These are phyloP conservation scores for Boletus rubescentipes DNA, from an alignment of 768 basidiomycete genomes.

Conservation along the genomic window DNA sequence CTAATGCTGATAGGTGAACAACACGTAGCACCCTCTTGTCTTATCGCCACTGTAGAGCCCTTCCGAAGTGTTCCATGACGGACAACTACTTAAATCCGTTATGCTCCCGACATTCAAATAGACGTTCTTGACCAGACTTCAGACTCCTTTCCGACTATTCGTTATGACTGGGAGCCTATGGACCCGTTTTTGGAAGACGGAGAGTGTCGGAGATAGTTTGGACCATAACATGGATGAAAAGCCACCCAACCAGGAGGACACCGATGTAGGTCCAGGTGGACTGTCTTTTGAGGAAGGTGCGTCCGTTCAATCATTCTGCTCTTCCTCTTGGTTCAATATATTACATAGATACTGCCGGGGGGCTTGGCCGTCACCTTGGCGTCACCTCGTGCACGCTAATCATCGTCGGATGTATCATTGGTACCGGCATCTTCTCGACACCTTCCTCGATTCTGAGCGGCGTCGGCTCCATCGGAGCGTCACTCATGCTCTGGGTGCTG, in stretches of 20 bases:
- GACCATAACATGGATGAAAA: neutral
- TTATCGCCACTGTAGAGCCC: neutral
- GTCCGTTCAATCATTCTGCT: neutral
- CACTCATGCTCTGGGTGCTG: slow-evolving; percentile 61
- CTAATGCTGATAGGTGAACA: too few relatives aligned
- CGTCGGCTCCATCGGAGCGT: slow-evolving; percentile 58
- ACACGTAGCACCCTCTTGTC: too few relatives aligned
- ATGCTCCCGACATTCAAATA: neutral
- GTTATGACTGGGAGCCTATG: slow-evolving; percentile 6
- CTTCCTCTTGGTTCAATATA: neutral
- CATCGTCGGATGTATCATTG: slow-evolving; percentile 56
- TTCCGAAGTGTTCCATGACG: too few relatives aligned
- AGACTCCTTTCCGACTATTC: neutral
- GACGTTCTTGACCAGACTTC: neutral
- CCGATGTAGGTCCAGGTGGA: slow-evolving; percentile 38
- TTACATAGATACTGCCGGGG: slow-evolving; percentile 45
- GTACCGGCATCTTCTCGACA: slow-evolving; percentile 61
- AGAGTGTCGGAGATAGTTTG: neutral
- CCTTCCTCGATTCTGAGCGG: slow-evolving; percentile 56
- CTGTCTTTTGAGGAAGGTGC: slow-evolving; percentile 50
- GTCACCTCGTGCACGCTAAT: slow-evolving; percentile 54
- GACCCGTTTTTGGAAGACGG: neutral
- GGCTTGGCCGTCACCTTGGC: slow-evolving; percentile 56
- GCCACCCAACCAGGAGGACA: neutral
- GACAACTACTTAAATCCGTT: neutral